A percentile compares a stretch with the other conserved stretches of the same genome.
Conservation (phyloP, 1,284 basidiomycete species). For the Crepidotus sp. region DNA sequence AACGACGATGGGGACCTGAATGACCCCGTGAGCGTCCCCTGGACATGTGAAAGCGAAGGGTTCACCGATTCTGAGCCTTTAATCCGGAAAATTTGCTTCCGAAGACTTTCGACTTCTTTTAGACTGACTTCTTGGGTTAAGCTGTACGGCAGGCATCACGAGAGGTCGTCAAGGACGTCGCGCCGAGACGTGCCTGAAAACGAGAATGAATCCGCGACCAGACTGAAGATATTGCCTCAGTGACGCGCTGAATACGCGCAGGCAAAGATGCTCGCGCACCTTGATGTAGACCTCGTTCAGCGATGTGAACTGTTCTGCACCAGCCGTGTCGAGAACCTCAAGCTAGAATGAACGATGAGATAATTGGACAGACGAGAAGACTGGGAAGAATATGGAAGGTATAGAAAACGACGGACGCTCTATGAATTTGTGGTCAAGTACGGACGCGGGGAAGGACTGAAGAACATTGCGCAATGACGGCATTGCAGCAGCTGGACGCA, state of each 20-base stretch:
- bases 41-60: too few relatives aligned
- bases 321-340: slow-evolving; percentile 85
- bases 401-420: slow-evolving; percentile 12
- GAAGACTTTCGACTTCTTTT: slow-evolving; percentile 68
- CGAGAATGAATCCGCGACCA: slow-evolving; percentile 72
- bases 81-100: slow-evolving; percentile 73
- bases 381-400: neutral
- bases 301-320: slow-evolving; percentile 78
- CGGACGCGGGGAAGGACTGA: slow-evolving; percentile 6
- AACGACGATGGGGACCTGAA: slow-evolving; percentile 72
- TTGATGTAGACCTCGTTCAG: slow-evolving; percentile 75
- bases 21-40: neutral
- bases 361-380: neutral
- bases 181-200: slow-evolving; percentile 56
- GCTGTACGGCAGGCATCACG: slow-evolving; percentile 29
- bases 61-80: slow-evolving; percentile 38
- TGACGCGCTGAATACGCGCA: neutral
- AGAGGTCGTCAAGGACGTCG: slow-evolving; percentile 1
- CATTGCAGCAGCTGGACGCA: slow-evolving; percentile 26
- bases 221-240: slow-evolving; percentile 31
- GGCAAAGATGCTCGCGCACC: slow-evolving; percentile 29
- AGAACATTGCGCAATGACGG: slow-evolving; percentile 14
- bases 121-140: slow-evolving; percentile 72
- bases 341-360: slow-evolving; percentile 38
- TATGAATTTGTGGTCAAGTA: slow-evolving; percentile 7